Percentiles rank a stretch among this genome's conserved stretches.
Evolutionary conservation across 805 yeast genomes (phyloP).

Genomic region (Lipomyces lipofer): DNA sequence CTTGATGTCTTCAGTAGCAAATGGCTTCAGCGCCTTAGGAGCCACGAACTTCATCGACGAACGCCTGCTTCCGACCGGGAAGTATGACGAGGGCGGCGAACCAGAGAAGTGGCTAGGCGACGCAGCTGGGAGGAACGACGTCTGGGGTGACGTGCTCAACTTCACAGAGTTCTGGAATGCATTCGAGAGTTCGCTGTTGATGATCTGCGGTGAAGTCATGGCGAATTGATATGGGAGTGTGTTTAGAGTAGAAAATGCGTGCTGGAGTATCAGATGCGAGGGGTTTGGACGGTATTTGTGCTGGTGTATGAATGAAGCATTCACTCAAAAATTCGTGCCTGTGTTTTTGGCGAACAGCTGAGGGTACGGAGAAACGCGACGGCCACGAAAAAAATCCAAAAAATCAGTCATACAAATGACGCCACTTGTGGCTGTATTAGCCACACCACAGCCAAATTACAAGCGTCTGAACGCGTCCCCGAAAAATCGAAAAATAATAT

Average conservation of each 20-base stretch:
- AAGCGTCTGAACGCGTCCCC: too few relatives aligned
- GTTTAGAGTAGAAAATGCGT: too few relatives aligned
- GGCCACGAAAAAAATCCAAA: neutral
- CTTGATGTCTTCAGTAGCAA: constrained; percentile 92
- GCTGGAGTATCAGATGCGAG: too few relatives aligned
- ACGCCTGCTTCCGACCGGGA: constrained; percentile 18
- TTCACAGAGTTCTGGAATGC: constrained; percentile 26
- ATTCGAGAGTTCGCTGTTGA: constrained; percentile 23
- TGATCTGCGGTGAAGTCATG: constrained; percentile 26
- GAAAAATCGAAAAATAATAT: too few relatives aligned
- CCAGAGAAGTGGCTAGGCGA: constrained; percentile 28
- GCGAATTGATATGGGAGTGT: neutral
- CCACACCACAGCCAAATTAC: too few relatives aligned
- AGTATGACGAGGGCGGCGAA: constrained; percentile 30
- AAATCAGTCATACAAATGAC: neutral
- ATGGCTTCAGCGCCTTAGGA: constrained; percentile 80
- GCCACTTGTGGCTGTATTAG: neutral
- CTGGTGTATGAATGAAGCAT: too few relatives aligned
- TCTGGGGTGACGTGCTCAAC: constrained; percentile 29
- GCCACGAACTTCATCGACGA: constrained; percentile 25
- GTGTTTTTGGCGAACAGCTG: too few relatives aligned
- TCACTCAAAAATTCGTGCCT: neutral
- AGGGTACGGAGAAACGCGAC: neutral
- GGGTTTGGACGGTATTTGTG: too few relatives aligned
- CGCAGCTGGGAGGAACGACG: constrained; percentile 22